These are phyloP conservation scores for Salix brachista DNA, from an alignment of 345 rosid species.

Conservation along the genomic window DNA sequence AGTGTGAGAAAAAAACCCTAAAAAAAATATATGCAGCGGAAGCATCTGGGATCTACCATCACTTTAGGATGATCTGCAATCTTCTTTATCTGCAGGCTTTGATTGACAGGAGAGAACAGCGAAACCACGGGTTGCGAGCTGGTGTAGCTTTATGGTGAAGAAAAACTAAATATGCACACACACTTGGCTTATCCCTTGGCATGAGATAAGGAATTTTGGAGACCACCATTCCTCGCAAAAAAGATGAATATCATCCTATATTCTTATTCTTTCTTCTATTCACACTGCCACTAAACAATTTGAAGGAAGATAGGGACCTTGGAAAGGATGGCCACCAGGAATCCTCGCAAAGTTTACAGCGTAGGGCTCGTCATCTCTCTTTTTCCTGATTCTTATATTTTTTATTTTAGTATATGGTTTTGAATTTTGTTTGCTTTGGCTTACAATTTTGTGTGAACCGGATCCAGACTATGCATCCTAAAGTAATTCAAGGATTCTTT, in stretches of 20 bases:
- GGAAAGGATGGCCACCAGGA: conserved; percentile 18
- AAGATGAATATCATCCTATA: conserved; percentile 10
- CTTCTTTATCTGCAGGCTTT: background rate
- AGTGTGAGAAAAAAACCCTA: too few relatives aligned
- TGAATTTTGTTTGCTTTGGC: background rate
- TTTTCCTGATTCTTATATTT: background rate
- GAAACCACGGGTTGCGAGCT: conserved; percentile 6
- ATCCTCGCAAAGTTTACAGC: conserved; percentile 14
- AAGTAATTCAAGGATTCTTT: conserved; percentile 7
- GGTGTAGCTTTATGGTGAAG: conserved; percentile 5
- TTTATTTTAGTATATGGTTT: background rate
- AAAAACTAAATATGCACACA: background rate
- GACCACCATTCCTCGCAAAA: conserved; percentile 2
- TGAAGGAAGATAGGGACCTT: conserved; percentile 3
- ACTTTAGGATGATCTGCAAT: conserved; percentile 10
- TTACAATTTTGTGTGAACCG: conserved; percentile 22
- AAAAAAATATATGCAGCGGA: background rate
- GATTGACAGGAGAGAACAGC: conserved; percentile 11
- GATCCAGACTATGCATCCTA: conserved; percentile 17
- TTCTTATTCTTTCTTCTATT: conserved; percentile 36
- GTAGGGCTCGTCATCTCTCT: background rate
- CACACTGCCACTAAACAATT: conserved; percentile 16
- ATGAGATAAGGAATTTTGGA: conserved; percentile 18
- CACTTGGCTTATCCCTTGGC: conserved; percentile 10
- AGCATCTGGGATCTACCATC: conserved; percentile 13